Conservation (phyloP, 2,329 filamentous ascomycete genomes). For the Hypoxylon sp. region DNA sequence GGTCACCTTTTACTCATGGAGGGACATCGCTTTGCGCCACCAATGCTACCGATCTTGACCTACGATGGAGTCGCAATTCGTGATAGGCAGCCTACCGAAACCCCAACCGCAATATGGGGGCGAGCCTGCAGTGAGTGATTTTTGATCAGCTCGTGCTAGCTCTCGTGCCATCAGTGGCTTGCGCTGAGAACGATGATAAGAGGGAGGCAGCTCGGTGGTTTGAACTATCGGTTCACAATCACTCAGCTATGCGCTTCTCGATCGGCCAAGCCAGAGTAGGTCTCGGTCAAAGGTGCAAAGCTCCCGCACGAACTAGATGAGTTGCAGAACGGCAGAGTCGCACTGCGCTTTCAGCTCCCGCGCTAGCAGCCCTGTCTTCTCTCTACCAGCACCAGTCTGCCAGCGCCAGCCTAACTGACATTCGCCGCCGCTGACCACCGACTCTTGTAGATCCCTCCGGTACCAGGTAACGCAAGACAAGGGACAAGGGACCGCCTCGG, state of each 20-base stretch:
- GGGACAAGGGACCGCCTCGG: conserved; percentile 11
- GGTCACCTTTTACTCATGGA: conserved; percentile 2
- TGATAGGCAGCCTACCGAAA: not conserved
- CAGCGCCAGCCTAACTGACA: too few species aligned
- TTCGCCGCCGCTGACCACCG: conserved; percentile 16
- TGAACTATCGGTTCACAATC: not conserved
- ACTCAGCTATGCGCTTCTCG: not conserved
- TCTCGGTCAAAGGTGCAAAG: conserved; percentile 4
- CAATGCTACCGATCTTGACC: not conserved
- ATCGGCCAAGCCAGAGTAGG: not conserved
- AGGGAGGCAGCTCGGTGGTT: not conserved
- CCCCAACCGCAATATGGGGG: not conserved
- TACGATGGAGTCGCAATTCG: not conserved
- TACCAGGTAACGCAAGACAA: conserved; percentile 3
- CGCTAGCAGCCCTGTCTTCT: conserved; percentile 13
- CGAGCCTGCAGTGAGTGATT: conserved; percentile 1
- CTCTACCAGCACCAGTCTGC: conserved; percentile 1
- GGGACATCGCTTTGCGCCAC: conserved; percentile 8
- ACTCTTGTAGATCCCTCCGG: conserved; percentile 6
- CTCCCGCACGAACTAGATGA: conserved; percentile 13
- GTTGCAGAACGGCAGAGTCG: conserved; percentile 16
- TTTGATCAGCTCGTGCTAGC: not conserved
- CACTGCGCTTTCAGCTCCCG: conserved; percentile 33
- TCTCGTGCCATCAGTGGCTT: conserved; percentile 2
- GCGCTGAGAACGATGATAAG: not conserved